Conservation (phyloP, 768 basidiomycete species). For the Rhodotorula sphaerocarpa region DNA sequence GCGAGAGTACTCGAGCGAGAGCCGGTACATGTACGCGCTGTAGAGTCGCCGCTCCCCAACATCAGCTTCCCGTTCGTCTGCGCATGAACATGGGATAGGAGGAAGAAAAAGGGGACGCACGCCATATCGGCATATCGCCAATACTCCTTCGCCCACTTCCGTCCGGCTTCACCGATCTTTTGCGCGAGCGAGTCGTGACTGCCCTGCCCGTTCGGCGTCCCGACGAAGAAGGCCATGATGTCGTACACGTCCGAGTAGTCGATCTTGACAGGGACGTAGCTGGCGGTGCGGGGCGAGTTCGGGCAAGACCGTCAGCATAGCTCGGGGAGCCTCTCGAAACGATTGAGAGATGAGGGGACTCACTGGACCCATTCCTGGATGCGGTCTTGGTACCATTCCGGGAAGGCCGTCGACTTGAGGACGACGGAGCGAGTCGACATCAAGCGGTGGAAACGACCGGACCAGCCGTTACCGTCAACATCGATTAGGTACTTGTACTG, state of each 20-base stretch:
- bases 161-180: slow-evolving; percentile 43
- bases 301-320: not conserved
- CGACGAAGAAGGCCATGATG: slow-evolving; percentile 40
- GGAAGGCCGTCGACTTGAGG: slow-evolving; percentile 52
- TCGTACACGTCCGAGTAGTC: slow-evolving; percentile 47
- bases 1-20: slow-evolving; percentile 41
- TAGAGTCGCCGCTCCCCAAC: no score
- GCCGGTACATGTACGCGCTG: slow-evolving; percentile 38
- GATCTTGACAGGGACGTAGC: slow-evolving; percentile 45
- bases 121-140: slow-evolving; percentile 45
- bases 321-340: no score
- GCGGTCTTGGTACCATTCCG: slow-evolving; percentile 40
- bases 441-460: slow-evolving; percentile 49
- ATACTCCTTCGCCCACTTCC: slow-evolving; percentile 42
- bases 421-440: slow-evolving; percentile 76
- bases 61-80: not conserved
- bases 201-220: slow-evolving; percentile 35
- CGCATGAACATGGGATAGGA: not conserved
- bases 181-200: slow-evolving; percentile 44
- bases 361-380: slow-evolving; percentile 42
- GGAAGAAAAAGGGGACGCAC: slow-evolving; percentile 33
- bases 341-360: not conserved
- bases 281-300: slow-evolving; percentile 6
- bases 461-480: slow-evolving; percentile 32
- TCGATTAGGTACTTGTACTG: slow-evolving; percentile 39